Conservation (phyloP, 371 early-diverging fungal genomes). For the Mortierella sp. region DNA sequence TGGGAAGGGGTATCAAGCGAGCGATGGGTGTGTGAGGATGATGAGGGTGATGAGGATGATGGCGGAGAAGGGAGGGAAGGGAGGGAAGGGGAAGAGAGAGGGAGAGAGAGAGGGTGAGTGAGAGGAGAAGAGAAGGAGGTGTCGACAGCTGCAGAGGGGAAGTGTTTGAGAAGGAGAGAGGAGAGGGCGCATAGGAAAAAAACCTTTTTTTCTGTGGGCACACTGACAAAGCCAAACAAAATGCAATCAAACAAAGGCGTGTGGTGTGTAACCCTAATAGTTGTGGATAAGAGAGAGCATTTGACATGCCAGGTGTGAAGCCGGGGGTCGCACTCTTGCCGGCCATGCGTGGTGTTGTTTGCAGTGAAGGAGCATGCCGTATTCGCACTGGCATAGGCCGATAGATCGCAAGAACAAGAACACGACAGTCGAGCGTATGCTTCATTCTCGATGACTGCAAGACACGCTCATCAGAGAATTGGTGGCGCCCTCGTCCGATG, state of each 20-base stretch:
- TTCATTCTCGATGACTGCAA: too few relatives aligned
- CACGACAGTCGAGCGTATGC: too few relatives aligned
- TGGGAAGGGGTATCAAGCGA: not conserved
- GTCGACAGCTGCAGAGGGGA: not conserved
- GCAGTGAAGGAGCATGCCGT: too few relatives aligned
- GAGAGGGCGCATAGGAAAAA: not conserved
- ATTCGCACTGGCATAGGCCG: too few relatives aligned
- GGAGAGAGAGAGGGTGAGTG: not conserved
- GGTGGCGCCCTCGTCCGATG: not conserved
- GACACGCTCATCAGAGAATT: not conserved
- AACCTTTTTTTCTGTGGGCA: not conserved
- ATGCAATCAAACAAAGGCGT: not conserved
- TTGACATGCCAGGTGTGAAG: not conserved
- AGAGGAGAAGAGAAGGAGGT: not conserved
- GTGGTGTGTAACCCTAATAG: not conserved
- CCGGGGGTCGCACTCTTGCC: not conserved
- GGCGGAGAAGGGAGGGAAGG: not conserved
- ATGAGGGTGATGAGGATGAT: not conserved
- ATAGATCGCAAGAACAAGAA: too few relatives aligned
- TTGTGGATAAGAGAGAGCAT: not conserved
- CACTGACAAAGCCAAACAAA: constrained; percentile 4
- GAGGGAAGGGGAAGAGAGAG: not conserved
- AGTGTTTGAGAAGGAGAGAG: not conserved
- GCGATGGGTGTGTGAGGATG: not conserved
- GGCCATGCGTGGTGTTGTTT: not conserved